Evolutionary conservation across 345 rosid species (phyloP).

Genomic region (Xanthoceras sorbifolium): DNA sequence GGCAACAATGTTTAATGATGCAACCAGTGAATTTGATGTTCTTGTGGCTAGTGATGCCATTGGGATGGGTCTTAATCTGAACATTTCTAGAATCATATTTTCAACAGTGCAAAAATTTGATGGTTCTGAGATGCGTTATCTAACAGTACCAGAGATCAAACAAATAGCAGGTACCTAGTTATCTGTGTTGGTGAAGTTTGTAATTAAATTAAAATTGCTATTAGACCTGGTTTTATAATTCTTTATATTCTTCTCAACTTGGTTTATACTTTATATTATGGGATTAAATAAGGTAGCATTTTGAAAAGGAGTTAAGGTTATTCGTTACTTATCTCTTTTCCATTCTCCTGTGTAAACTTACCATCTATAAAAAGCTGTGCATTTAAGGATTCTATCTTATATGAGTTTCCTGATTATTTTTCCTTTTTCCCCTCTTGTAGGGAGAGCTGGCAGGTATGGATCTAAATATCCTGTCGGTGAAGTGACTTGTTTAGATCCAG

Average conservation of each 20-base stretch:
- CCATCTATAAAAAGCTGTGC: background rate
- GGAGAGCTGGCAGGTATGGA: slow-evolving; percentile 92
- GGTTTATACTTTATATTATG: background rate
- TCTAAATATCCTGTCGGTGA: slow-evolving; percentile 90
- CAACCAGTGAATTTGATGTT: slow-evolving; percentile 80
- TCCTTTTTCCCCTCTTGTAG: slow-evolving; percentile 27
- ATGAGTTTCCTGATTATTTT: background rate
- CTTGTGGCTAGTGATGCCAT: slow-evolving; percentile 99
- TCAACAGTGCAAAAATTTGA: slow-evolving; percentile 76
- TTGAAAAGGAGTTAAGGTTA: background rate
- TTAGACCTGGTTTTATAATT: background rate
- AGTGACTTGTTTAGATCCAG: slow-evolving; percentile 73
- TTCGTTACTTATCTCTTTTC: background rate
- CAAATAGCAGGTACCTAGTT: slow-evolving; percentile 79
- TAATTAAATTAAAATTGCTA: background rate
- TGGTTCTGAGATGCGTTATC: slow-evolving; percentile 64
- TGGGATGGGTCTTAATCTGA: slow-evolving; percentile 96
- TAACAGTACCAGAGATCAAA: slow-evolving; percentile 84
- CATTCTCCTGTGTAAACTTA: background rate
- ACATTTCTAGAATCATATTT: slow-evolving; percentile 88
- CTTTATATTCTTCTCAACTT: background rate
- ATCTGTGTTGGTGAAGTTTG: background rate
- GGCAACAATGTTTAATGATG: slow-evolving; percentile 90
- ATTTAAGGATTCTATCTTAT: background rate
- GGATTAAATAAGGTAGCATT: background rate